Percentiles rank a stretch among this genome's conserved stretches.
These are phyloP conservation scores for Irpex lacteus DNA, from an alignment of 1,284 basidiomycete genomes.

Conservation along the genomic window DNA sequence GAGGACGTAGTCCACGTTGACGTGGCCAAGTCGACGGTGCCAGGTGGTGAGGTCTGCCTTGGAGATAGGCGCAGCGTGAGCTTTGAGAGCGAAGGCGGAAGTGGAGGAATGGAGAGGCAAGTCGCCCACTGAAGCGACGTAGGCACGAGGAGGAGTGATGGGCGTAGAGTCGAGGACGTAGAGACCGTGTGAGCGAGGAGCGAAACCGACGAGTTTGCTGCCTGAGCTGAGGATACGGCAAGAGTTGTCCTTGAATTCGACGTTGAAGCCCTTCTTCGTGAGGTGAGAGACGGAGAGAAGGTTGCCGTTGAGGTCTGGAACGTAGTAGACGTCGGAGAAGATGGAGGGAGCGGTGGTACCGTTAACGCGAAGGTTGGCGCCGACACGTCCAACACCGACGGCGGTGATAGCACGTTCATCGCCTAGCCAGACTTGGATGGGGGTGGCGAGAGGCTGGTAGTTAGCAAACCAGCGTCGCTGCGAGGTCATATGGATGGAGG, in stretches of 20 bases:
- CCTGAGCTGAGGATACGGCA: slow-evolving; percentile 9
- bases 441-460: slow-evolving; percentile 5
- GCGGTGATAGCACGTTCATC: slow-evolving; percentile 16
- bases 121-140: background rate
- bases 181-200: slow-evolving; percentile 8
- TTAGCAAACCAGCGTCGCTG: slow-evolving; percentile 14
- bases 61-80: slow-evolving; percentile 2
- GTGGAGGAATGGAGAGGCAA: background rate
- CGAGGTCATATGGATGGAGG: slow-evolving; percentile 18
- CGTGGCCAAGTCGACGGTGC: slow-evolving; percentile 27
- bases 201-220: background rate
- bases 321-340: slow-evolving; percentile 16
- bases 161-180: slow-evolving; percentile 10
- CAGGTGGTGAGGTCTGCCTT: slow-evolving; percentile 19
- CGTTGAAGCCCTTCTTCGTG: background rate
- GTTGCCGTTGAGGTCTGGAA: slow-evolving; percentile 22
- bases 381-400: slow-evolving; percentile 10
- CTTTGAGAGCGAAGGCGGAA: background rate
- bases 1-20: slow-evolving; percentile 14
- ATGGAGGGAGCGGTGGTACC: background rate
- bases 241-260: slow-evolving; percentile 4
- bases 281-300: slow-evolving; percentile 22
- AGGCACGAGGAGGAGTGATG: background rate
- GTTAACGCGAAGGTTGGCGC: background rate
- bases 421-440: slow-evolving; percentile 15